Evolutionary conservation across 257 asterid species (phyloP).

Genomic region (Primulina huaijiensis): DNA sequence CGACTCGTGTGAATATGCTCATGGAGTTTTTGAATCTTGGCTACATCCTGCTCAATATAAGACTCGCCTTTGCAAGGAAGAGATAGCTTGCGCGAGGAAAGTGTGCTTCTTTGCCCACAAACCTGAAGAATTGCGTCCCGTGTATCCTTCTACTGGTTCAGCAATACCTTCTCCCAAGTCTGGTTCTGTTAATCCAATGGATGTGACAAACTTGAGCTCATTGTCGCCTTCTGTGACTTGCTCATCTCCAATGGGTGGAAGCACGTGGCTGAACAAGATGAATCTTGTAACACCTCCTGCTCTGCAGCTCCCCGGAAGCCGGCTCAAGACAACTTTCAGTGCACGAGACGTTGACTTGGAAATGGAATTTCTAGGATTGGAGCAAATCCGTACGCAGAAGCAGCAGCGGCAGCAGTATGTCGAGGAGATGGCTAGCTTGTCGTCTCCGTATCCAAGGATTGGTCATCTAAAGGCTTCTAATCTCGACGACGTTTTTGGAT

Average conservation of each 20-base stretch:
- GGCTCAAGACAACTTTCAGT: slow-evolving; percentile 53
- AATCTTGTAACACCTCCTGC: slow-evolving; percentile 55
- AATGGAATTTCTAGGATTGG: slow-evolving; percentile 56
- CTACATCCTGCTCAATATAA: slow-evolving; percentile 93
- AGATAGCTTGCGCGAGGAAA: slow-evolving; percentile 70
- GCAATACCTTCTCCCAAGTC: slow-evolving; percentile 81
- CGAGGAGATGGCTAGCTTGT: slow-evolving; percentile 63
- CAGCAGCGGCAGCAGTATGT: slow-evolving; percentile 54
- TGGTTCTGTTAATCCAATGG: slow-evolving; percentile 38
- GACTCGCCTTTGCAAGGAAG: slow-evolving; percentile 33
- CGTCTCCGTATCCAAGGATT: slow-evolving; percentile 50
- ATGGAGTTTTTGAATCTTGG: slow-evolving; percentile 95
- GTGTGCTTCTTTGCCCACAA: slow-evolving; percentile 91
- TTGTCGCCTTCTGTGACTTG: slow-evolving; percentile 53
- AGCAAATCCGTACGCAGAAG: slow-evolving; percentile 48
- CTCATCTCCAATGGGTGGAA: slow-evolving; percentile 61
- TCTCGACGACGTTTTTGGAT: slow-evolving; percentile 71
- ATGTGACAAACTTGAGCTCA: slow-evolving; percentile 48
- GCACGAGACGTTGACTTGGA: slow-evolving; percentile 62
- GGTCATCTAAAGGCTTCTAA: slow-evolving; percentile 64
- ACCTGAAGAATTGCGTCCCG: slow-evolving; percentile 68
- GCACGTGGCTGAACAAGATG: slow-evolving; percentile 39
- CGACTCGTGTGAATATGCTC: slow-evolving; percentile 80
- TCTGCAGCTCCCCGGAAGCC: slow-evolving; percentile 71
- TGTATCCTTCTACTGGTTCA: slow-evolving; percentile 80